Conservation (phyloP, 495 filamentous ascomycete genomes). For the Lineolata rhizophorae region DNA sequence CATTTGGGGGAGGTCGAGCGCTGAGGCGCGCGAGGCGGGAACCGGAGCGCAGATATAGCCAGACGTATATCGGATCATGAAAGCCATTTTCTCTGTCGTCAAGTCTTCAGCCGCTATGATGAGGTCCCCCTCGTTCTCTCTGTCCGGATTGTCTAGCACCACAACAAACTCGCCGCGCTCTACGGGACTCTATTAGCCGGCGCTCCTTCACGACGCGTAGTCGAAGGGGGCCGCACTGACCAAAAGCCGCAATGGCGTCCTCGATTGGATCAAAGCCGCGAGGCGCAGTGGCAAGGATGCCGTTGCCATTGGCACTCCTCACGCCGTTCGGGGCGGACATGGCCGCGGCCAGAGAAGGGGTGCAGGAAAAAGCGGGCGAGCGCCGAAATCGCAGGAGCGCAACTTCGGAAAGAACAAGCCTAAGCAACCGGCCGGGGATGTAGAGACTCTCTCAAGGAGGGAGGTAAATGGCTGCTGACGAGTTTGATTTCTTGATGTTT, state of each 20-base stretch:
- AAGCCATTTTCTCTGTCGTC: slow-evolving; percentile 80
- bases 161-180: slow-evolving; percentile 85
- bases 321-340: no score
- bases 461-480: no score
- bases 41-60: slow-evolving; percentile 83
- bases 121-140: slow-evolving; percentile 95
- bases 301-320: slow-evolving; percentile 5
- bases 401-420: no score
- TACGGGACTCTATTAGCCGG: slow-evolving; percentile 13
- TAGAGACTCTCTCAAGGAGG: no score
- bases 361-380: no score
- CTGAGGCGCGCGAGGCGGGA: slow-evolving; percentile 35
- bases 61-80: slow-evolving; percentile 68
- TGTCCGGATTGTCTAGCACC: slow-evolving; percentile 69
- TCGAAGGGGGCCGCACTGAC: slow-evolving; percentile 25
- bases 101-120: slow-evolving; percentile 80
- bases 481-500: no score
- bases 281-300: slow-evolving; percentile 2
- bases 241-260: slow-evolving; percentile 63
- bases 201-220: slow-evolving; percentile 1
- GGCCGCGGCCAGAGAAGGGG: no score
- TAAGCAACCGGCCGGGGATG: no score
- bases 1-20: slow-evolving; percentile 74
- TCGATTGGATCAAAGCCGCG: slow-evolving; percentile 58
- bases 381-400: no score